These are phyloP conservation scores for Phytophthora quininea DNA, from an alignment of 352 stramenopile species.

Conservation along the genomic window DNA sequence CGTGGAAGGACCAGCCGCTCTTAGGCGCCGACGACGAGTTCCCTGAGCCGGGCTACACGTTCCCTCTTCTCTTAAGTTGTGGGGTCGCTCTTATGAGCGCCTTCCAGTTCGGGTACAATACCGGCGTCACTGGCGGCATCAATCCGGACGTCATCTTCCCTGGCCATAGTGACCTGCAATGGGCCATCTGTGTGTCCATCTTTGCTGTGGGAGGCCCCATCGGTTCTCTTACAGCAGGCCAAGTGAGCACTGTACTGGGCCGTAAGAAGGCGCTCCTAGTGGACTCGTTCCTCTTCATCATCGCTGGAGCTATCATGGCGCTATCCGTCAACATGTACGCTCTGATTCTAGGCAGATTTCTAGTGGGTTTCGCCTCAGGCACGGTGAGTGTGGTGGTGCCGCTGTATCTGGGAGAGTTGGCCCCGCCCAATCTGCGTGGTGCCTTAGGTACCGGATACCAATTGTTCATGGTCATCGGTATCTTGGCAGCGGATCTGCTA, in stretches of 20 bases:
- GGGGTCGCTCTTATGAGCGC: slow-evolving; percentile 72
- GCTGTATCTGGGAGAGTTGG: slow-evolving; percentile 72
- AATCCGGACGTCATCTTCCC: slow-evolving; percentile 70
- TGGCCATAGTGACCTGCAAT: slow-evolving; percentile 65
- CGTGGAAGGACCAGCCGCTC: slow-evolving; percentile 77
- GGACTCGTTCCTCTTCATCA: slow-evolving; percentile 71
- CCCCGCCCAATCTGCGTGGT: slow-evolving; percentile 73
- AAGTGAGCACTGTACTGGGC: slow-evolving; percentile 57
- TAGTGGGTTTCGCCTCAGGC: slow-evolving; percentile 71
- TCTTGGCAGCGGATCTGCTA: slow-evolving; percentile 55
- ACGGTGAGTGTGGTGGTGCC: slow-evolving; percentile 78
- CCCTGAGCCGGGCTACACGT: slow-evolving; percentile 69
- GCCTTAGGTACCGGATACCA: slow-evolving; percentile 79
- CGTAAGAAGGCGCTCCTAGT: slow-evolving; percentile 69
- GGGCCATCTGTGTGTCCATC: slow-evolving; percentile 73
- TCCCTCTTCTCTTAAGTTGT: slow-evolving; percentile 68
- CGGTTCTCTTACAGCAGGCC: slow-evolving; percentile 64
- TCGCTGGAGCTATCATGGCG: slow-evolving; percentile 62
- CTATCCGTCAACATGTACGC: slow-evolving; percentile 74
- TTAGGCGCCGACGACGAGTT: slow-evolving; percentile 63
- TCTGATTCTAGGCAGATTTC: slow-evolving; percentile 70
- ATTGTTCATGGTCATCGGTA: slow-evolving; percentile 73
- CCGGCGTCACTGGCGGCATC: slow-evolving; percentile 67
- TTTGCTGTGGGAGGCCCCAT: slow-evolving; percentile 69
- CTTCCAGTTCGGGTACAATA: slow-evolving; percentile 83